Evolutionary conservation across 1,284 basidiomycete genomes (phyloP), one percentile per base, ranked within the genome.

Genomic region (Leccinum fallax): DNA sequence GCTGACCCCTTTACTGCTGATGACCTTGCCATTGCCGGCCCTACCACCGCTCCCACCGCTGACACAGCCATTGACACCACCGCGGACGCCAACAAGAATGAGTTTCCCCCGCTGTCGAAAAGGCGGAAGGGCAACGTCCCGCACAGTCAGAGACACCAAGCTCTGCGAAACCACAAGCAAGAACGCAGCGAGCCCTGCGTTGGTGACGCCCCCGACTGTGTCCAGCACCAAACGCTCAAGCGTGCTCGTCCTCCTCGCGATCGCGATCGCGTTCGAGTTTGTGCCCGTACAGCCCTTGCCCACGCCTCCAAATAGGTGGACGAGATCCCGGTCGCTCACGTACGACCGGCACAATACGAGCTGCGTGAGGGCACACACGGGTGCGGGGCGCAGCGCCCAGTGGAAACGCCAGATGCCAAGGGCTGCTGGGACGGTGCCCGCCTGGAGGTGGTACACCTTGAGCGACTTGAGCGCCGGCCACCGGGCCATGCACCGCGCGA

Each of bases 191-290:
- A 72, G 63, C 3, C 70, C 69, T 2, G 53, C 13, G 52, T 71
- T 71, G 53, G 69, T 71, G 38, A 72, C 3, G 5, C 71, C 71
- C 5, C 58, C 56, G 57, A 71, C 46, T n/a, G 49, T 28, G 7
- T 70, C 67, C 4, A 70, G 40, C 36, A 57, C 59, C 8, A 72
- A 69, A 2, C 43, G 58, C 34, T 72, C 67, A 52, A 72, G 67
- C 34, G 69, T 60, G 4, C 38, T 40, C 4, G 38, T 40, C 38
- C 16, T 36, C 36, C 10, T 40, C 9, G 38, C 4, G 38, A 5
- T 40, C 16, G 8, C 8, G 3, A 5, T 40, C 16, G 8, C 8
- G 3, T n/a, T n/a, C 16, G 38, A 40, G 16, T 16, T n/a, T 40
- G 40, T 43, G 40, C 40, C 16, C 40, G n/a, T 43, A 19, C 16